Evolutionary conservation across 257 asterid species (phyloP).

Genomic region (Solanum piurae): DNA sequence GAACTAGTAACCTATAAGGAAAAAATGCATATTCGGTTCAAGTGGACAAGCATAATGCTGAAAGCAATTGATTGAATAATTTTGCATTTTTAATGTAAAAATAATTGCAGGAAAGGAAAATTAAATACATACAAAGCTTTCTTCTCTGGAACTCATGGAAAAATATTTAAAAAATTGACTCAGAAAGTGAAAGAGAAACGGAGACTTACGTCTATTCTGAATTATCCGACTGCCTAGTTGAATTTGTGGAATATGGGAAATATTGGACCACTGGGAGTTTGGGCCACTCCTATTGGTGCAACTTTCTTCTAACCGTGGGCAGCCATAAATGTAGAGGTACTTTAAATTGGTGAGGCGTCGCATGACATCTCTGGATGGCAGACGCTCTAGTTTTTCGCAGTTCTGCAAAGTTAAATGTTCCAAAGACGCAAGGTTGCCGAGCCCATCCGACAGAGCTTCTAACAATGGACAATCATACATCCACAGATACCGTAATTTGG

Average conservation of each 20-base stretch:
- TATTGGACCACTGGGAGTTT: background rate
- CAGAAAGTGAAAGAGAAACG: no score
- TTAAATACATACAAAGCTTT: no score
- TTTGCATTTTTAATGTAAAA: no score
- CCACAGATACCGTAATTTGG: background rate
- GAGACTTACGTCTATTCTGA: background rate
- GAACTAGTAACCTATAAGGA: background rate
- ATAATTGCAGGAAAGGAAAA: no score
- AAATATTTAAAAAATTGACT: no score
- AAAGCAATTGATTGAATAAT: no score
- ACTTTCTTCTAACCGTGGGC: background rate
- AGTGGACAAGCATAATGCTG: no score
- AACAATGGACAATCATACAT: background rate
- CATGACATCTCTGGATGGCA: background rate
- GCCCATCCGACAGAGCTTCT: background rate
- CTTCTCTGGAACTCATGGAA: no score
- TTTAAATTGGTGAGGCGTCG: background rate
- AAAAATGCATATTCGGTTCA: background rate
- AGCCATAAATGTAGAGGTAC: background rate
- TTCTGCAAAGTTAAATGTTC: fast-evolving
- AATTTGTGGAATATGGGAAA: background rate
- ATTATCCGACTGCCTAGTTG: fast-evolving
- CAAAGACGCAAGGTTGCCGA: background rate
- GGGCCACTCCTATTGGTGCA: no score
- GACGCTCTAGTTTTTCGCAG: background rate